Evolutionary conservation across 2,329 filamentous ascomycete species (phyloP).

Genomic region (Ceratocystiopsis sp.): DNA sequence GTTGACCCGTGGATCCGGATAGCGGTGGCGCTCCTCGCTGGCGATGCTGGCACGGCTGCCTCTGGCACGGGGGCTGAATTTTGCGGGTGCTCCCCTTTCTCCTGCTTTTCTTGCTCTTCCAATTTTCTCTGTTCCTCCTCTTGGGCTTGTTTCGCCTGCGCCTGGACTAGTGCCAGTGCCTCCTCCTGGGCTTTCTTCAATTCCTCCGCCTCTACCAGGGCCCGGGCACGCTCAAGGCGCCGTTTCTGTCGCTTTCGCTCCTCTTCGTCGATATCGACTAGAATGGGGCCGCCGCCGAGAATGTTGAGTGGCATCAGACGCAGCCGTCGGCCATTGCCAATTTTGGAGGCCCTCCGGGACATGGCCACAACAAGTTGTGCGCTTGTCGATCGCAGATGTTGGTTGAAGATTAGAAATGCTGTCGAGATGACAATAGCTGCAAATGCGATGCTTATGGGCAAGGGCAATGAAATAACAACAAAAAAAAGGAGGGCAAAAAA

Average conservation of each 20-base stretch:
- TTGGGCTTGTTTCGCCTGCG: not conserved
- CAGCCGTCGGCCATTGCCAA: slow-evolving; percentile 2
- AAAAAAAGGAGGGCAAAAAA: too few relatives aligned
- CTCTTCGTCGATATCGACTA: slow-evolving; percentile 3
- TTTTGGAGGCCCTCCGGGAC: slow-evolving; percentile 1
- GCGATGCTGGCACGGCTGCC: not conserved
- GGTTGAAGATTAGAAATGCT: too few relatives aligned
- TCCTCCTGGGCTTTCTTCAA: not conserved
- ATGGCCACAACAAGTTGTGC: not conserved
- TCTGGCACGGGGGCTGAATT: not conserved
- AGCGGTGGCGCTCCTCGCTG: not conserved
- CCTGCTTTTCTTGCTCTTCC: not conserved
- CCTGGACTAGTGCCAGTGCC: not conserved
- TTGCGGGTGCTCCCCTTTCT: not conserved
- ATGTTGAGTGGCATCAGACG: slow-evolving; percentile 6
- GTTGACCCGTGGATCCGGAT: not conserved
- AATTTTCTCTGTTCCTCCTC: not conserved
- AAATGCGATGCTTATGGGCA: too few relatives aligned
- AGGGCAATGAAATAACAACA: too few relatives aligned
- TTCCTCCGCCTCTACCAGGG: not conserved
- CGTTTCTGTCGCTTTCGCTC: slow-evolving; percentile 1
- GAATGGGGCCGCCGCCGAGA: slow-evolving; percentile 5
- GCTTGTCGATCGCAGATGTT: too few relatives aligned
- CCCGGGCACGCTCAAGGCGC: not conserved
- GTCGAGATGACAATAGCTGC: too few relatives aligned